Evolutionary conservation across 139 green algal species (phyloP), one percentile per base, ranked within the genome.

Genomic region (Closterium sp.): DNA sequence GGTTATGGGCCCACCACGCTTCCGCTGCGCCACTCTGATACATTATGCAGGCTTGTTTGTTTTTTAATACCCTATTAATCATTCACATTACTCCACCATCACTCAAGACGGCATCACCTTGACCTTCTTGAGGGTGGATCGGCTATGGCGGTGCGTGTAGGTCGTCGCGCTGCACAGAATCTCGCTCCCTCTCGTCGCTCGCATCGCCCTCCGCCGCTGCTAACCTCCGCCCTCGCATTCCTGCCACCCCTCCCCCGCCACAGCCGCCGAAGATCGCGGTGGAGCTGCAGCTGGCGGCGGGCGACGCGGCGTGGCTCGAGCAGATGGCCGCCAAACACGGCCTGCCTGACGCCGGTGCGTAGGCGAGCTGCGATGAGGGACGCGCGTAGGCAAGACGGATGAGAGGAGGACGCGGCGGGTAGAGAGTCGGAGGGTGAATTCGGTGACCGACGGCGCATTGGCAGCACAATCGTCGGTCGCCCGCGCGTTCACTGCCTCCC

Each of bases 1-100:
- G 83, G 83, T 86, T 86, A 86, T 86, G 83, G 83, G 83, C 83
- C 83, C 83, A 86, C 83, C 83, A 86, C 83, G 83, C 83, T 86
- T 86, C 83, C 83, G 83, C 83, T 86, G 83, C 83, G 83, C 83
- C 83, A 86, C 83, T 86, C 85, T 92, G 36, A 55, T 84, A 28
- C 4, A 55, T 55, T 55, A 55, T 55, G 36, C 4, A 55, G 6
- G 4, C 36, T 55, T 55, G 36, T 4, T 55, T 55, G n/a, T n/a
- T n/a, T n/a, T n/a, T n/a, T n/a, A n/a, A n/a, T n/a, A n/a, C n/a
- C n/a, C n/a, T n/a, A n/a, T n/a, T n/a, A n/a, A n/a, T n/a, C n/a
- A n/a, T n/a, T n/a, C n/a, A n/a, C n/a, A n/a, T n/a, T n/a, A n/a
- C n/a, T n/a, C n/a, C n/a, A n/a, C n/a, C n/a, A n/a, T n/a, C n/a